Conservation (phyloP, 2,329 filamentous ascomycete genomes). For the Lecanoromycetidae sp. region DNA sequence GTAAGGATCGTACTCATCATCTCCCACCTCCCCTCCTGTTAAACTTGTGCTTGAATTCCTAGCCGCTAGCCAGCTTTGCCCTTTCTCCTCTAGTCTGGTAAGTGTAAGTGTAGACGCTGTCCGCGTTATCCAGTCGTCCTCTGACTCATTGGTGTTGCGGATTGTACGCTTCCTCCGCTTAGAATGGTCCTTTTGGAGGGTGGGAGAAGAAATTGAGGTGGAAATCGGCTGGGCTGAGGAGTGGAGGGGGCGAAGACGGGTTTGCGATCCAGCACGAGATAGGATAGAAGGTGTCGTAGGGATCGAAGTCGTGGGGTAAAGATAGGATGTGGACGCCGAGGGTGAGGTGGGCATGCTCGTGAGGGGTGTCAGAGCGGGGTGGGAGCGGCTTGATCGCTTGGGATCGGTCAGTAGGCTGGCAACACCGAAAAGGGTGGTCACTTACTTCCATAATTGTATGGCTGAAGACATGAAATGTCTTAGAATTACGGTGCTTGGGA, state of each 20-base stretch:
- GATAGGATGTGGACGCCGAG: constrained; percentile 11
- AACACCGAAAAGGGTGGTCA: too few relatives aligned
- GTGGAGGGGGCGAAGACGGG: constrained; percentile 38
- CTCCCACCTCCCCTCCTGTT: constrained; percentile 31
- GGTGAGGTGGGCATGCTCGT: constrained; percentile 10
- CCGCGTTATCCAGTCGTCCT: constrained; percentile 49
- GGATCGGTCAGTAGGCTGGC: neutral
- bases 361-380: constrained; percentile 7
- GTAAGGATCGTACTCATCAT: neutral
- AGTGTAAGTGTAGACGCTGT: constrained; percentile 51
- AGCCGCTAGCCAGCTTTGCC: constrained; percentile 54
- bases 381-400: constrained; percentile 2
- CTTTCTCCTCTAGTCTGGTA: constrained; percentile 54
- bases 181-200: constrained; percentile 1
- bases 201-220: constrained; percentile 13
- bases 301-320: constrained; percentile 11
- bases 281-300: constrained; percentile 26
- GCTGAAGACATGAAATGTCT: too few relatives aligned
- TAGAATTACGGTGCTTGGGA: neutral
- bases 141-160: neutral
- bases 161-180: neutral
- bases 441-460: neutral
- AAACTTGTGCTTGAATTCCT: constrained; percentile 41
- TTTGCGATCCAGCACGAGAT: constrained; percentile 43
- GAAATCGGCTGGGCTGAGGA: constrained; percentile 30